Base-by-base conservation (phyloP, 2,329 filamentous ascomycete genomes). In the Aspergillus latus region DNA sequence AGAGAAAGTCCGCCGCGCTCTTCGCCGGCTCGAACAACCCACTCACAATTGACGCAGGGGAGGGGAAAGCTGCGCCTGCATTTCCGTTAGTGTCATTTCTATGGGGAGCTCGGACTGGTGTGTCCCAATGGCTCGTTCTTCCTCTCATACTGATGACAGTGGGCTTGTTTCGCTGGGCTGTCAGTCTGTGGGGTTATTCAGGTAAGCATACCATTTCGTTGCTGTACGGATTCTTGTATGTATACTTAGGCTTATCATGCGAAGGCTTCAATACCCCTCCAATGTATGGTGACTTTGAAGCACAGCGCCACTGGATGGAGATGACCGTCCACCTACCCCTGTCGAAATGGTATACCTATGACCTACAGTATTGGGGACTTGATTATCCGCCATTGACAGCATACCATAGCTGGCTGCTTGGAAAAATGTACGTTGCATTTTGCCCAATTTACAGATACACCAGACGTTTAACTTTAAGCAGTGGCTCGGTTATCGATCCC, bases 251-350 rank as follows among this genome's bases (percentile, higher is more conserved):
- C 53, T 66, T 32, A 62, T 44, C 54, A 3, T 45, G 29, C 39
- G 2, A 59, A 92, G 89, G 93, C 54, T 89, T 88, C 68, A 80
- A 88, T 57, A 85, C 84, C 58, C 92, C 92, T 36, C 94, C 94
- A 5, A 92, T 97, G 86, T 89, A 92, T 69, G 94, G 94, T 63
- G 94, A 99, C 74, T 99, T 96, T 76, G 94, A 99, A 78, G 94
- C 95, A 3, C 94, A 99, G 74, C 81, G 94, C 65, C 94, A 99
- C 74, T 99, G 94, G 94, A 96, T 99, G 92, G 94, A 99, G 70
- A 81, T 99, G 62, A 97, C 94, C 1, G 89, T 85, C 7, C 85
- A 96, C 58, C 80, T 99, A 1, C 94, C 94, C 11, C 82, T 95
- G 37, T 94, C 91, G 9, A 89, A 94, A 73, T 99, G 95, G 94